A percentile compares a stretch with the other conserved stretches of the same genome.
Conservation (phyloP, 2,329 filamentous ascomycete genomes). For the Pezicula carpinea region DNA sequence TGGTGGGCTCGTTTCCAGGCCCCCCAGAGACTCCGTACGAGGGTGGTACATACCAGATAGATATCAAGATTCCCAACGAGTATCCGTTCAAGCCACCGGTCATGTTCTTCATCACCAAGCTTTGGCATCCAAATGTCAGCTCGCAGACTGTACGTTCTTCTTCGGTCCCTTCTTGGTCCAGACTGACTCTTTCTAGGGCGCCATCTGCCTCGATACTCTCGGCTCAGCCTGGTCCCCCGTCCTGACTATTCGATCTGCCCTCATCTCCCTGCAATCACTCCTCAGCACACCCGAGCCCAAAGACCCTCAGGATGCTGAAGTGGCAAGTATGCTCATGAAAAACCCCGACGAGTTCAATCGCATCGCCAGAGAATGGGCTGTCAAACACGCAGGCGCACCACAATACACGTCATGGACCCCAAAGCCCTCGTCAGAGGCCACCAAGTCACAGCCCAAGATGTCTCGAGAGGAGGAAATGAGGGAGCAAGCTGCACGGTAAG, state of each 20-base stretch:
- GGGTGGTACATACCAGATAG: constrained; percentile 74
- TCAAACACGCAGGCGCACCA: constrained; percentile 76
- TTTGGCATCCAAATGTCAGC: constrained; percentile 98
- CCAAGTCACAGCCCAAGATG: constrained; percentile 19
- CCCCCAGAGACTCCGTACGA: constrained; percentile 93
- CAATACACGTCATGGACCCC: constrained; percentile 44
- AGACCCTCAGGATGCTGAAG: constrained; percentile 94
- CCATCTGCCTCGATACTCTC: constrained; percentile 93
- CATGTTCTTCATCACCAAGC: constrained; percentile 88
- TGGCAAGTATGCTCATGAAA: constrained; percentile 82
- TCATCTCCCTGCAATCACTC: constrained; percentile 88
- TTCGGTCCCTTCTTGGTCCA: neutral
- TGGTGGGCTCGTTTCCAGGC: constrained; percentile 77
- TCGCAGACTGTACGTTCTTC: constrained; percentile 71
- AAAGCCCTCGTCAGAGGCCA: constrained; percentile 31
- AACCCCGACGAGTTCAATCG: constrained; percentile 74
- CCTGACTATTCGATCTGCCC: constrained; percentile 89
- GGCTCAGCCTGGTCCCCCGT: constrained; percentile 91
- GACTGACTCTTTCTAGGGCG: constrained; percentile 59
- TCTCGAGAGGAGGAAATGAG: constrained; percentile 23
- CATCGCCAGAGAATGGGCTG: constrained; percentile 86
- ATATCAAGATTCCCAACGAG: constrained; percentile 80
- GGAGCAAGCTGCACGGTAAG: constrained; percentile 19
- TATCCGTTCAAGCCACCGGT: constrained; percentile 91
- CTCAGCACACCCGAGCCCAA: constrained; percentile 92